Evolutionary conservation across 2,329 filamentous ascomycete species (phyloP).

Genomic region (Trichophyton simii): DNA sequence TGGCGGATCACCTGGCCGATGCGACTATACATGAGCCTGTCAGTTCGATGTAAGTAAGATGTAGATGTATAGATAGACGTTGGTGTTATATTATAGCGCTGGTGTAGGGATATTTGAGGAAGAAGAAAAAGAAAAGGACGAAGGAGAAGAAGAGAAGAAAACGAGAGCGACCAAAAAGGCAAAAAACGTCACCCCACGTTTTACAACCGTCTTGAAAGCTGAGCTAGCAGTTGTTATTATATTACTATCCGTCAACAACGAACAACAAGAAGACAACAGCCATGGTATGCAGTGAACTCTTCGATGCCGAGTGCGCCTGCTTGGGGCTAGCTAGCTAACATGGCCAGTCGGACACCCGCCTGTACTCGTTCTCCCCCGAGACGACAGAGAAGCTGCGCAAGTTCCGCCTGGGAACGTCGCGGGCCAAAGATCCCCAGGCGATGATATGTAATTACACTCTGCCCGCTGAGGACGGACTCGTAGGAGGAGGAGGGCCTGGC

Average conservation of each 20-base stretch:
- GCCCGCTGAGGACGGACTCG: too few relatives aligned
- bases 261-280: background rate
- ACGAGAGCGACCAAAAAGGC: background rate
- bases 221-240: too few relatives aligned
- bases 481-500: too few relatives aligned
- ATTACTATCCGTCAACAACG: too few relatives aligned
- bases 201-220: background rate
- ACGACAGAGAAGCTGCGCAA: constrained; percentile 85
- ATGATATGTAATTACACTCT: constrained; percentile 65
- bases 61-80: too few relatives aligned
- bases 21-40: constrained; percentile 56
- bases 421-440: constrained; percentile 75
- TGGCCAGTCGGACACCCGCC: constrained; percentile 63
- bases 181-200: background rate
- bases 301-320: background rate
- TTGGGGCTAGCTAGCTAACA: background rate
- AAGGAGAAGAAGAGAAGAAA: too few relatives aligned
- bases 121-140: background rate
- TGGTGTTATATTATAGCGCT: too few relatives aligned
- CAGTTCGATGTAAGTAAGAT: background rate
- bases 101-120: background rate
- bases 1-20: constrained; percentile 63
- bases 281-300: background rate
- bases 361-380: constrained; percentile 86
- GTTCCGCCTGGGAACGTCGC: constrained; percentile 82